Conservation (phyloP, 805 yeast species). For the Kodamaea kaohsiungensis region DNA sequence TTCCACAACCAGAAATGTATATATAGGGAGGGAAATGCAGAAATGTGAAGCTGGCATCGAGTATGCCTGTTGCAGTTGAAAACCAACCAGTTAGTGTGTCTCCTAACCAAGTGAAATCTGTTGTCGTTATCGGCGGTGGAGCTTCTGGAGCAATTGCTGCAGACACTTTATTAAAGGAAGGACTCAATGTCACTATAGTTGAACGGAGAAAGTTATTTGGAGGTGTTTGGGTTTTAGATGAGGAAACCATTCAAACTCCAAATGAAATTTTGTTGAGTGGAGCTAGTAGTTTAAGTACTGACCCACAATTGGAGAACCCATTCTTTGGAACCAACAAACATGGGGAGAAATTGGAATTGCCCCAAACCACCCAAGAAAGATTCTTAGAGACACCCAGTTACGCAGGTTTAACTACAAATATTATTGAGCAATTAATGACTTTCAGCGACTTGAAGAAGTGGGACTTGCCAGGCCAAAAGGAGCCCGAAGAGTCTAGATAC, state of each 20-base stretch:
- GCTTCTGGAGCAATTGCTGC: conserved; percentile 48
- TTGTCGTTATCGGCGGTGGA: conserved; percentile 54
- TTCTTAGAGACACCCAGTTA: conserved; percentile 33
- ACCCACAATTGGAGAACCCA: conserved; percentile 32
- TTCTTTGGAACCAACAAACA: conserved; percentile 14
- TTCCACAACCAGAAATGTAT: neutral
- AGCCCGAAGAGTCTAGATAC: conserved; percentile 22
- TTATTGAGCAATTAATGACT: conserved; percentile 48
- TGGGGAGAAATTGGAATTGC: conserved; percentile 8
- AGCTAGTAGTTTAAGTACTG: conserved; percentile 18
- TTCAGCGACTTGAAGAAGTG: conserved; percentile 42
- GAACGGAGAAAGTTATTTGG: conserved; percentile 44
- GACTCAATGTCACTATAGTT: conserved; percentile 33
- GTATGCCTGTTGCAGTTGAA: conserved; percentile 3
- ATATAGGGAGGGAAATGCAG: neutral
- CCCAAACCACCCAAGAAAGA: conserved; percentile 24
- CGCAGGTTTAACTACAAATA: conserved; percentile 33
- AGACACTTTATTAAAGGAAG: conserved; percentile 39
- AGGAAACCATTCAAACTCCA: conserved; percentile 19
- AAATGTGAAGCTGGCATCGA: neutral
- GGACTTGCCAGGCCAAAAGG: conserved; percentile 24
- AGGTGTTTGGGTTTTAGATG: conserved; percentile 45
- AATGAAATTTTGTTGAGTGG: conserved; percentile 24
- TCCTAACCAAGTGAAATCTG: conserved; percentile 19
- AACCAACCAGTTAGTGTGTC: conserved; percentile 7